phyloP scores from a whole-genome alignment of 2,329 filamentous ascomycete species.

The Tolypocladium inflatum region DNA sequence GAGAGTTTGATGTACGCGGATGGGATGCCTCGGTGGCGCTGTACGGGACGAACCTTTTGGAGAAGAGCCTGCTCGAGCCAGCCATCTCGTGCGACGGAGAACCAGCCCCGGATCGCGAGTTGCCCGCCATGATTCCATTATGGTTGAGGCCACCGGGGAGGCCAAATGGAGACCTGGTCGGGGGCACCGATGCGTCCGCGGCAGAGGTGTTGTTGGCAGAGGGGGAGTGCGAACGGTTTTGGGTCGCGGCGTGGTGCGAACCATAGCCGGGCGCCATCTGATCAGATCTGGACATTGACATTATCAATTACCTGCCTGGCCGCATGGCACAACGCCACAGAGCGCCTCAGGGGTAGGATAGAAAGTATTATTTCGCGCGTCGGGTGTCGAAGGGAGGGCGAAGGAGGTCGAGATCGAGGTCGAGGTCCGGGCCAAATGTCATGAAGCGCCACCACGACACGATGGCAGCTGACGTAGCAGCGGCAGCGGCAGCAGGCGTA shows the following conservation, averaged over 20 bases:
- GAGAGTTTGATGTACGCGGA: not conserved
- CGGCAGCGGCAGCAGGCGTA: not conserved
- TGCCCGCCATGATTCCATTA: slow-evolving; percentile 48
- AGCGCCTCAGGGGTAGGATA: not conserved
- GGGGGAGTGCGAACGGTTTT: slow-evolving; percentile 68
- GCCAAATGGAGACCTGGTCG: slow-evolving; percentile 64
- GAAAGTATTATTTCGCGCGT: not conserved
- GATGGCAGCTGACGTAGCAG: not conserved
- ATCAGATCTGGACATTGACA: slow-evolving; percentile 81
- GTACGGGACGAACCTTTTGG: slow-evolving; percentile 66
- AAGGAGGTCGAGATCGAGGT: not conserved
- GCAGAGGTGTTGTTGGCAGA: slow-evolving; percentile 74
- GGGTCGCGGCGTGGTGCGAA: slow-evolving; percentile 51
- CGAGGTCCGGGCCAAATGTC: not conserved
- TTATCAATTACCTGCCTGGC: slow-evolving; percentile 71
- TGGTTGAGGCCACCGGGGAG: slow-evolving; percentile 53
- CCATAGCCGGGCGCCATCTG: slow-evolving; percentile 80
- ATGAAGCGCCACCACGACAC: not conserved
- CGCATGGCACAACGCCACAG: slow-evolving; percentile 29
- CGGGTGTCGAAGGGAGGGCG: not conserved
- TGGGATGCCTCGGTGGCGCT: not conserved
- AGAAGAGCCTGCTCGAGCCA: slow-evolving; percentile 67
- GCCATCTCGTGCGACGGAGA: slow-evolving; percentile 90
- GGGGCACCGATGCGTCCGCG: slow-evolving; percentile 58
- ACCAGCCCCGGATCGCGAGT: slow-evolving; percentile 72